Evolutionary conservation across 2,329 filamentous ascomycete species (phyloP), one percentile per base, ranked within the genome.

Genomic region (Neonectria punicea): DNA sequence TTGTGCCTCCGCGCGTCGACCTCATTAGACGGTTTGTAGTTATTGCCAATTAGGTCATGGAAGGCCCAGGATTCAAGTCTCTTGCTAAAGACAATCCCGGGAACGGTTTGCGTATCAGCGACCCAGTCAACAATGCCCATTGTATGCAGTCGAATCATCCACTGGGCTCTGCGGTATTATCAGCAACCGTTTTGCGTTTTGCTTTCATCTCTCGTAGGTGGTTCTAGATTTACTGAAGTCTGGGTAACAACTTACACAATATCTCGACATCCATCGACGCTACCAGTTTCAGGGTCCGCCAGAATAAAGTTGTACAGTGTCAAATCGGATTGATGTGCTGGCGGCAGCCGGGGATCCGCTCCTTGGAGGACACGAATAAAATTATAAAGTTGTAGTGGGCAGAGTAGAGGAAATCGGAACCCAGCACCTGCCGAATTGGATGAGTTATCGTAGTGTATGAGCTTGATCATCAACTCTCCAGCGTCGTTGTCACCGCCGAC

Each of bases 1-100:
- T 3, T 6, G 16, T 16, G 2, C 4, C 14, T 3, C 5, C 9
- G 5, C 7, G 2, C 8, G 5, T n/a, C 8, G 6, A n/a, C 4
- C 14, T n/a, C 1, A 1, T 16, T n/a, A 6, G 36, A n/a, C 5
- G 4, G 16, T n/a, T n/a, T 41, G 16, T 41, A 41, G 5, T 41
- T 41, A 2, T 41, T 41, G 16, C 36, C 36, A 7, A 41, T 41
- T 3, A 41, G 36, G 16, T 41, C 5, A 8, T 41, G 4, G 16
- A 41, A 41, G 3, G 14, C 2, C 36, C 10, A n/a, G 5, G 36
- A 41, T 5, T 7, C 4, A 6, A n/a, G 14, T 16, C 6, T 9
- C 16, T 1, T n/a, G 16, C n/a, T 16, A n/a, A 41, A n/a, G 14
- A 41, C 36, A 6, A 41, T 41, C 36, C 36, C 36, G 10, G 36